Percentiles rank a stretch among this genome's conserved stretches.
Evolutionary conservation across 2,329 filamentous ascomycete species (phyloP).

Genomic region (Tothia fuscella): DNA sequence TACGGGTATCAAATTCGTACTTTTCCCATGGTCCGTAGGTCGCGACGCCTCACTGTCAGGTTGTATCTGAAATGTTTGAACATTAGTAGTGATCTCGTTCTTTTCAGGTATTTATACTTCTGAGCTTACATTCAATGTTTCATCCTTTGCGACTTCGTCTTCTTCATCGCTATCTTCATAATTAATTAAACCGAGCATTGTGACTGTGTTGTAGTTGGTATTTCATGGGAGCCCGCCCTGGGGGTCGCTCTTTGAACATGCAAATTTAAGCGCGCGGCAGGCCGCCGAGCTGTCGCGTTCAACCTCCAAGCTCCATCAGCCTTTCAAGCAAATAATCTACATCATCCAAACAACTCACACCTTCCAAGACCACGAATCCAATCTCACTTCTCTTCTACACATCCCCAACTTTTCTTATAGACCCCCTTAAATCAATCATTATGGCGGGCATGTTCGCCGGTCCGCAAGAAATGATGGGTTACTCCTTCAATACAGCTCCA

Average conservation of each 20-base stretch:
- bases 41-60: background rate
- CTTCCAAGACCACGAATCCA: no score
- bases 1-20: background rate
- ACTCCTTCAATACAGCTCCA: conserved; percentile 40
- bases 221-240: no score
- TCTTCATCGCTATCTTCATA: conserved; percentile 13
- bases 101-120: background rate
- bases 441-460: conserved; percentile 46
- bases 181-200: conserved; percentile 11
- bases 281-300: no score
- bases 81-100: conserved; percentile 13
- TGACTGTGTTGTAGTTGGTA: background rate
- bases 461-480: conserved; percentile 42
- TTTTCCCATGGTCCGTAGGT: background rate
- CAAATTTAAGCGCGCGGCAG: no score
- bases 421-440: conserved; percentile 13
- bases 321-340: background rate
- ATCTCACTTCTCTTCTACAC: no score
- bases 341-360: background rate
- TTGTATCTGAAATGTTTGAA: conserved; percentile 6
- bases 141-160: conserved; percentile 11
- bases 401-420: background rate
- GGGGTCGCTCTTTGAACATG: no score
- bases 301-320: no score
- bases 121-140: background rate